Conservation (phyloP, 1,284 basidiomycete genomes). For the Fomitopsis palustris region DNA sequence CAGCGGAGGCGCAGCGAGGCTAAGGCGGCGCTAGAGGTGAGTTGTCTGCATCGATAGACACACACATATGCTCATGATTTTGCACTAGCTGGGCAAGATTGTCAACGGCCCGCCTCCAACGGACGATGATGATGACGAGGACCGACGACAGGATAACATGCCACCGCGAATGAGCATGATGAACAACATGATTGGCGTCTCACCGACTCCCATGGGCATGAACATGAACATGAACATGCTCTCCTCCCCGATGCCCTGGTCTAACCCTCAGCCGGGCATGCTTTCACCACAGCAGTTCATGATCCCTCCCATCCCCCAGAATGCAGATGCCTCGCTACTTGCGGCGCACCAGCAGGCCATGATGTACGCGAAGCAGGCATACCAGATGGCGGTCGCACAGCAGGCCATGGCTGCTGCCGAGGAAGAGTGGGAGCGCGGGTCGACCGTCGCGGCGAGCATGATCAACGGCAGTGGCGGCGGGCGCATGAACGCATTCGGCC, state of each 20-base stretch:
- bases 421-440: constrained; percentile 83
- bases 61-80: background rate
- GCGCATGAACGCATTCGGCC: constrained; percentile 23
- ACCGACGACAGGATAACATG: constrained; percentile 36
- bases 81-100: constrained; percentile 69
- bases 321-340: constrained; percentile 51
- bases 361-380: constrained; percentile 78
- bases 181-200: constrained; percentile 52
- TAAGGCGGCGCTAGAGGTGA: constrained; percentile 75
- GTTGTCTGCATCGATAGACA: constrained; percentile 19
- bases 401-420: constrained; percentile 79
- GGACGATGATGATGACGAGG: constrained; percentile 55
- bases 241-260: constrained; percentile 25
- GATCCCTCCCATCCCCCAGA: constrained; percentile 35
- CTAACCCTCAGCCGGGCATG: constrained; percentile 17
- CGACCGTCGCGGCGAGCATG: constrained; percentile 35
- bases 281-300: constrained; percentile 41
- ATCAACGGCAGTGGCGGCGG: constrained; percentile 29
- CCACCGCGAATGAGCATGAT: constrained; percentile 37
- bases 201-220: constrained; percentile 20
- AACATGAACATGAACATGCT: constrained; percentile 28
- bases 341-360: constrained; percentile 80
- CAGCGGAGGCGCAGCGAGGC: constrained; percentile 73
- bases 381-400: constrained; percentile 81
- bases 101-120: constrained; percentile 69